phyloP scores from a whole-genome alignment of 768 basidiomycete species.

The Phanerochaete sordida region DNA sequence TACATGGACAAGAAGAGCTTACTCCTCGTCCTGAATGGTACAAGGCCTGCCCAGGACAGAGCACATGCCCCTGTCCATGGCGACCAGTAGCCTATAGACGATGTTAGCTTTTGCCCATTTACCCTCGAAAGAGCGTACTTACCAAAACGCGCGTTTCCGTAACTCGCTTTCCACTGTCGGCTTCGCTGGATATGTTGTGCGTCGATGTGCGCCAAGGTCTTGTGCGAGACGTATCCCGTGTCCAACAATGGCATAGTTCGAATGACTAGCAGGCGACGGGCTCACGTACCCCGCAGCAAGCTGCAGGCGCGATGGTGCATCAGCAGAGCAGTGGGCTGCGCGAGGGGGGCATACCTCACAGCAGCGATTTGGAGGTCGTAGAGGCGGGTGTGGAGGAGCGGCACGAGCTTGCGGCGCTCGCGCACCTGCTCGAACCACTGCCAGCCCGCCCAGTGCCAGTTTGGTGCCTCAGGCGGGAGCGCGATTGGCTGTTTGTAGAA shows the following conservation, averaged over 20 bases:
- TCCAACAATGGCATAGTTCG: conserved; percentile 26
- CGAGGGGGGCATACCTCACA: conserved; percentile 24
- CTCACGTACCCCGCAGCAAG: conserved; percentile 6
- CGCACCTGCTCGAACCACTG: conserved; percentile 53
- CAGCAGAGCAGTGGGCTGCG: background rate
- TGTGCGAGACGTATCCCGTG: conserved; percentile 45
- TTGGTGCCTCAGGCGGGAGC: conserved; percentile 11
- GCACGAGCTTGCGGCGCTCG: conserved; percentile 45
- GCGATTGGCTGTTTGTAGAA: conserved; percentile 42
- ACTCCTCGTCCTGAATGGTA: conserved; percentile 73
- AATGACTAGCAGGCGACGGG: conserved; percentile 5
- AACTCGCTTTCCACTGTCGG: conserved; percentile 59
- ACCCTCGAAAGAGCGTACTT: no score
- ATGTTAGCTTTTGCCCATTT: no score
- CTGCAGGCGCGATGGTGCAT: background rate
- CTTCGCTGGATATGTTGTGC: conserved; percentile 45
- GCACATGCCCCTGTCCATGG: conserved; percentile 43
- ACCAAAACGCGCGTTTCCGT: conserved; percentile 83
- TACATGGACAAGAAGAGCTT: conserved; percentile 29
- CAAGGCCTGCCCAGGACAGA: conserved; percentile 61
- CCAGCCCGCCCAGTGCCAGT: conserved; percentile 25
- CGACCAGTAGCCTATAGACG: conserved; percentile 40
- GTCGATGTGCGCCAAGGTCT: conserved; percentile 77
- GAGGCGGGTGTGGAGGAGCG: conserved; percentile 46
- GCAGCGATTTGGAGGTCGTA: conserved; percentile 66